Conservation (phyloP, 768 basidiomycete species). For the Galerina sulciceps region DNA sequence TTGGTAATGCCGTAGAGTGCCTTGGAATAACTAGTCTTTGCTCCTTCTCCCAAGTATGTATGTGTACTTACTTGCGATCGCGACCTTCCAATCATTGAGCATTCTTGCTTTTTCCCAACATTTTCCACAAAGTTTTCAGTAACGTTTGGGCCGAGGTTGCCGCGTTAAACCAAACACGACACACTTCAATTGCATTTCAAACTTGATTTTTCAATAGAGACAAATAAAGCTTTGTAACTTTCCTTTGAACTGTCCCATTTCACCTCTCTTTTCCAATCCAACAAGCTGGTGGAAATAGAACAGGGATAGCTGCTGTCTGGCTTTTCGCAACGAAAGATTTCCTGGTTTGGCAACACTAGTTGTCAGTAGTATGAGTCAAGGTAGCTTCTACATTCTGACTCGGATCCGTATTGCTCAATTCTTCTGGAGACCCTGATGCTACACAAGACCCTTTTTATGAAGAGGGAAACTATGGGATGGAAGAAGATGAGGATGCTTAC, state of each 20-base stretch:
- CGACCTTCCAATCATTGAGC: no score
- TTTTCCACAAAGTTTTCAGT: no score
- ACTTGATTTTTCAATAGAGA: slow-evolving; percentile 30
- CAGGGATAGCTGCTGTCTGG: background rate
- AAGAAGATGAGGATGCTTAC: slow-evolving; percentile 67
- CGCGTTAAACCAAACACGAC: background rate
- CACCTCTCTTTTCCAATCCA: background rate
- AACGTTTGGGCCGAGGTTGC: no score
- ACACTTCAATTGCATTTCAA: slow-evolving; percentile 24
- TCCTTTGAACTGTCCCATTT: background rate
- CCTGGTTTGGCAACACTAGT: slow-evolving; percentile 4
- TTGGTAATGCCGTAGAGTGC: background rate
- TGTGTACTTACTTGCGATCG: no score
- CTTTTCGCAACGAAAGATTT: slow-evolving; percentile 1
- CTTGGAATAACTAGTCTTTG: background rate
- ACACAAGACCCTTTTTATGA: slow-evolving; percentile 65
- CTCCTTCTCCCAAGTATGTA: no score
- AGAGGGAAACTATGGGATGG: slow-evolving; percentile 58
- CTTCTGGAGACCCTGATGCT: slow-evolving; percentile 48
- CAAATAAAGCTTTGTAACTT: slow-evolving; percentile 37
- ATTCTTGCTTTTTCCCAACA: no score
- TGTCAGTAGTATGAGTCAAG: slow-evolving; percentile 53
- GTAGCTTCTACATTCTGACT: slow-evolving; percentile 38
- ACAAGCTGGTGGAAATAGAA: background rate
- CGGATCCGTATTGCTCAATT: slow-evolving; percentile 34